Evolutionary conservation across 2,329 filamentous ascomycete species (phyloP).

Genomic region (Beauveria medogensis): DNA sequence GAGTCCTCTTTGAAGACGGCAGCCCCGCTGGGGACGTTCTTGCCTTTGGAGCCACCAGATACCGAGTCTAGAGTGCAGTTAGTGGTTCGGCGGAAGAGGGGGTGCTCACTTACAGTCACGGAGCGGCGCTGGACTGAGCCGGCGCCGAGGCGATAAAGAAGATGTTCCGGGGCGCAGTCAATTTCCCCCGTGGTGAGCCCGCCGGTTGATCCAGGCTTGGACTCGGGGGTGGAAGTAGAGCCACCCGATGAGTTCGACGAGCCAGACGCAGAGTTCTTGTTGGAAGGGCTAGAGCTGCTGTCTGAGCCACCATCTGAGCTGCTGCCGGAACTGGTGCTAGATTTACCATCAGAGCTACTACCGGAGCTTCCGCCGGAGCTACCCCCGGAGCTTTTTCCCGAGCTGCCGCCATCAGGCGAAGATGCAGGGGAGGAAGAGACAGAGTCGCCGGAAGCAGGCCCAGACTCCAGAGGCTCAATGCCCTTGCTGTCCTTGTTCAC

Average conservation of each 20-base stretch:
- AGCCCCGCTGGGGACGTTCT: not conserved
- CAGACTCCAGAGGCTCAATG: not conserved
- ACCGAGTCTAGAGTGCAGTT: slow-evolving; percentile 20
- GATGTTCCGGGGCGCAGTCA: slow-evolving; percentile 11
- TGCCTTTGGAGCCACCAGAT: not conserved
- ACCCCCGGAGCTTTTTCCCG: not conserved
- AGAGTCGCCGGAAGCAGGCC: not conserved
- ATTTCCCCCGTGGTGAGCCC: not conserved
- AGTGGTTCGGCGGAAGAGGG: slow-evolving; percentile 18
- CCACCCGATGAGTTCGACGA: not conserved
- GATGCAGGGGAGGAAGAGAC: not conserved
- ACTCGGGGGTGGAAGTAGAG: not conserved
- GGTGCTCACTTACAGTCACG: slow-evolving; percentile 18
- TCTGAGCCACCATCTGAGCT: not conserved
- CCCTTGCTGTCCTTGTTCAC: not conserved
- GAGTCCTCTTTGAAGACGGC: not conserved
- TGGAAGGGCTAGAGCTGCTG: not conserved
- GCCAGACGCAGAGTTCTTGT: not conserved
- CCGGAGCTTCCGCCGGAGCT: not conserved
- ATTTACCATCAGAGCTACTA: not conserved
- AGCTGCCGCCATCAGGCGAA: not conserved
- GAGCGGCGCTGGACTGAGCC: slow-evolving; percentile 10
- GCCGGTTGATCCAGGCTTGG: not conserved
- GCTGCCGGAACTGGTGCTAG: too few relatives aligned
- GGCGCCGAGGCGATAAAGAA: slow-evolving; percentile 13